Percentiles rank a stretch among this genome's conserved stretches.
These are phyloP conservation scores for Naganishia sp. DNA, from an alignment of 1,284 basidiomycete species.

Conservation along the genomic window DNA sequence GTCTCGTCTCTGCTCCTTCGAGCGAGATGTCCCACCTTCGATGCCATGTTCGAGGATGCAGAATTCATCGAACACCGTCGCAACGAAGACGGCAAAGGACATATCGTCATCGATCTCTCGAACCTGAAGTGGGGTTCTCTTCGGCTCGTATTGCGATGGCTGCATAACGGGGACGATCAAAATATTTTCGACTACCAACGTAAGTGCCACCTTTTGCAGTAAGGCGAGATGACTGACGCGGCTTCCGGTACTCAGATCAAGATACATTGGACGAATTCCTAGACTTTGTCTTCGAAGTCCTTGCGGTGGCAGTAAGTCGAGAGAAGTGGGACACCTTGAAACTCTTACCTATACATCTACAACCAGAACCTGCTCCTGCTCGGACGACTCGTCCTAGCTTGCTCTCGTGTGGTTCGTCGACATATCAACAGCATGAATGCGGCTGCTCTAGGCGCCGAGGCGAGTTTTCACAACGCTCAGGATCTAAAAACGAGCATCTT, in stretches of 20 bases:
- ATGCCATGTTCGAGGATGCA: conserved; percentile 77
- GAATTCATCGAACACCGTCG: conserved; percentile 75
- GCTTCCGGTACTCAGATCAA: conserved; percentile 58
- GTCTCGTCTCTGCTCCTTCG: conserved; percentile 77
- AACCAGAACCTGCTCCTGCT: conserved; percentile 81
- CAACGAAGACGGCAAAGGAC: conserved; percentile 58
- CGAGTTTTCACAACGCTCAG: conserved; percentile 72
- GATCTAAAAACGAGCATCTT: conserved; percentile 74
- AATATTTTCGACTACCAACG: conserved; percentile 74
- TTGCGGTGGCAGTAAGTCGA: conserved; percentile 72
- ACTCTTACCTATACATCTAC: neutral
- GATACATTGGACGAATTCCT: conserved; percentile 73
- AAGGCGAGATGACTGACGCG: neutral
- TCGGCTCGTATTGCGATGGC: conserved; percentile 71
- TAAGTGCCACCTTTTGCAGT: conserved; percentile 49
- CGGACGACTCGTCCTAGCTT: conserved; percentile 78
- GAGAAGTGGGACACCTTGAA: neutral
- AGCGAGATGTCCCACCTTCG: conserved; percentile 81
- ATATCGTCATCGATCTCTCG: conserved; percentile 66
- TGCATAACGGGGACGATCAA: conserved; percentile 75
- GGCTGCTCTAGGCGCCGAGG: conserved; percentile 77
- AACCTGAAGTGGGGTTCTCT: conserved; percentile 77
- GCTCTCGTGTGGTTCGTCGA: conserved; percentile 71
- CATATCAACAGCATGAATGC: conserved; percentile 76
- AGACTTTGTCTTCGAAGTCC: conserved; percentile 84